Evolutionary conservation across 2,329 filamentous ascomycete genomes (phyloP).

Genomic region (Camptophora hylomeconis): DNA sequence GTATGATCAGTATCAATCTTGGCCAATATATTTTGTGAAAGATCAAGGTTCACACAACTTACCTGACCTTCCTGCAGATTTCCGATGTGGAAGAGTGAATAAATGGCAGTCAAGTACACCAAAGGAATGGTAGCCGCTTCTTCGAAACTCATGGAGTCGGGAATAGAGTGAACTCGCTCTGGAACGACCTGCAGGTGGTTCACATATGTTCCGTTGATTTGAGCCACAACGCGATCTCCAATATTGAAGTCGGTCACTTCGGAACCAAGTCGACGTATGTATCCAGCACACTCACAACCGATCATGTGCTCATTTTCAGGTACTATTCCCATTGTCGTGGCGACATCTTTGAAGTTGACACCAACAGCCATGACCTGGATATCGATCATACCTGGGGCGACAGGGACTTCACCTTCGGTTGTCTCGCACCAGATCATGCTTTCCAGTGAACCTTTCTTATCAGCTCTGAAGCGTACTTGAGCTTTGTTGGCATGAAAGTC

Average conservation of each 20-base stretch:
- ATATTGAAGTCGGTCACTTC: constrained; percentile 4
- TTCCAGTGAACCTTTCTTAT: no score
- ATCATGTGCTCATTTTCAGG: constrained; percentile 11
- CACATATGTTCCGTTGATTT: neutral
- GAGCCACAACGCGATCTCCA: constrained; percentile 22
- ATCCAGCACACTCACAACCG: constrained; percentile 19
- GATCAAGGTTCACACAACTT: no score
- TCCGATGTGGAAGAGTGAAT: constrained; percentile 19
- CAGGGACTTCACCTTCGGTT: no score
- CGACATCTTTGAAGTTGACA: constrained; percentile 20
- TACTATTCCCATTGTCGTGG: constrained; percentile 17
- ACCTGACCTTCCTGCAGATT: constrained; percentile 8
- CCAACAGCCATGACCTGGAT: constrained; percentile 20
- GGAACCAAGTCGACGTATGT: constrained; percentile 16
- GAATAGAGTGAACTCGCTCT: constrained; percentile 1
- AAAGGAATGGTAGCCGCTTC: constrained; percentile 46
- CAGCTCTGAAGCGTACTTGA: no score
- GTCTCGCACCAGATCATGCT: no score
- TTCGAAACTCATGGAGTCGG: constrained; percentile 11
- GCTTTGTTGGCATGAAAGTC: no score
- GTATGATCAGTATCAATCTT: no score
- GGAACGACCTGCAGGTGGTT: neutral
- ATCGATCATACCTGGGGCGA: no score
- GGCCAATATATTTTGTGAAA: no score
- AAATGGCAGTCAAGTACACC: constrained; percentile 38